A percentile compares a stretch with the other conserved stretches of the same genome.
phyloP scores from a whole-genome alignment of 441 rosid genomes.

The Populus hybrid region DNA sequence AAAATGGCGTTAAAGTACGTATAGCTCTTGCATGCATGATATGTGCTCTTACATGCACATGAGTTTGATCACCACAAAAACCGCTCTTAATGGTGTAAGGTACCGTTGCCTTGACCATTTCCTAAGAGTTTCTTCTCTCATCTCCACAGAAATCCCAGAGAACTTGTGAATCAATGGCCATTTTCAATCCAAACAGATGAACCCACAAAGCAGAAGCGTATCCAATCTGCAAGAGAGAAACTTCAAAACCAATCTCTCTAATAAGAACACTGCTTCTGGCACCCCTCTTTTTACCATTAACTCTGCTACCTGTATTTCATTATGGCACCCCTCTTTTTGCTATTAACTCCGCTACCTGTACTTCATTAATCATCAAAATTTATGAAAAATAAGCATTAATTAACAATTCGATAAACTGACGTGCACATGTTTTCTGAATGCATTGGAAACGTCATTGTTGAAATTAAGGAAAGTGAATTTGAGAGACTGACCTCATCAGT shows the following conservation, averaged over 20 bases:
- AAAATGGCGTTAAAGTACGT: background rate
- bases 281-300: conserved; percentile 12
- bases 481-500: conserved; percentile 52
- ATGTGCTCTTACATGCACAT: conserved; percentile 40
- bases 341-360: too few species aligned
- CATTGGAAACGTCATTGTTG: background rate
- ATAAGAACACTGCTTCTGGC: conserved; percentile 32
- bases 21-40: conserved; percentile 25
- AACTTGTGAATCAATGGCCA: conserved; percentile 77
- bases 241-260: conserved; percentile 41
- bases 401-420: too few species aligned
- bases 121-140: conserved; percentile 48
- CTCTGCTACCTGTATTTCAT: too few species aligned
- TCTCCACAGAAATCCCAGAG: conserved; percentile 50
- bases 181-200: conserved; percentile 44
- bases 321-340: conserved; percentile 17
- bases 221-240: conserved; percentile 66
- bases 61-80: conserved; percentile 47
- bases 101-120: conserved; percentile 50
- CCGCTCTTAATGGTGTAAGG: conserved; percentile 43
- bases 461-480: background rate
- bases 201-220: conserved; percentile 71
- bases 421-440: background rate
- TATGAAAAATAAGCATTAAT: too few species aligned
- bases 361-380: too few species aligned